Evolutionary conservation across 2,329 filamentous ascomycete species (phyloP).

Genomic region (Colletotrichum noveboracense): DNA sequence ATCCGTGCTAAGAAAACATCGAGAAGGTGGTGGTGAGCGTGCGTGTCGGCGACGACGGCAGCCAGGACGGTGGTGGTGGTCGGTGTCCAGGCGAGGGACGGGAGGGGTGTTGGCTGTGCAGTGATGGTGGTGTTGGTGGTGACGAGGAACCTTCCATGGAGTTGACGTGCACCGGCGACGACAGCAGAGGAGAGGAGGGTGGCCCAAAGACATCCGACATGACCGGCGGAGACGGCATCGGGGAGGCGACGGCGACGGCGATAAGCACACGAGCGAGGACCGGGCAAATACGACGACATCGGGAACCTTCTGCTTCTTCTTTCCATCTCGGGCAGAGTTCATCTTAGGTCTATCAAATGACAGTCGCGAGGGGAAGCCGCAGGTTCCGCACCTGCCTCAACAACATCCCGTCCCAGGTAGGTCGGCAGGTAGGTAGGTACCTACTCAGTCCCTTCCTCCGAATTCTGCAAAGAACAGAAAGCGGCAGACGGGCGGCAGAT

Average conservation of each 20-base stretch:
- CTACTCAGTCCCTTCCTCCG: neutral
- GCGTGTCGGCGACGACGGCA: neutral
- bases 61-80: neutral
- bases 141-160: neutral
- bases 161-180: neutral
- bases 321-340: neutral
- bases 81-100: neutral
- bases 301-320: neutral
- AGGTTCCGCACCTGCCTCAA: neutral
- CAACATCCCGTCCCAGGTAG: neutral
- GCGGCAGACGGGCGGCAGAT: neutral
- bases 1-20: constrained; percentile 1
- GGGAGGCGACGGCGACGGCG: neutral
- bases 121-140: neutral
- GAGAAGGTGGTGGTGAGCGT: neutral
- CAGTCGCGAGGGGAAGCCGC: neutral
- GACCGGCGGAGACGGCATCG: neutral
- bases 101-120: neutral
- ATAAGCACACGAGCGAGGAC: neutral
- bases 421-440: no score
- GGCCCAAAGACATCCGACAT: neutral
- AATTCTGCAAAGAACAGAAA: neutral
- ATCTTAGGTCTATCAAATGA: neutral
- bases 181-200: neutral
- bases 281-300: neutral